A percentile compares a stretch with the other conserved stretches of the same genome.
Conservation (phyloP, 257 asterid genomes). For the Ophiorrhiza pumila region DNA sequence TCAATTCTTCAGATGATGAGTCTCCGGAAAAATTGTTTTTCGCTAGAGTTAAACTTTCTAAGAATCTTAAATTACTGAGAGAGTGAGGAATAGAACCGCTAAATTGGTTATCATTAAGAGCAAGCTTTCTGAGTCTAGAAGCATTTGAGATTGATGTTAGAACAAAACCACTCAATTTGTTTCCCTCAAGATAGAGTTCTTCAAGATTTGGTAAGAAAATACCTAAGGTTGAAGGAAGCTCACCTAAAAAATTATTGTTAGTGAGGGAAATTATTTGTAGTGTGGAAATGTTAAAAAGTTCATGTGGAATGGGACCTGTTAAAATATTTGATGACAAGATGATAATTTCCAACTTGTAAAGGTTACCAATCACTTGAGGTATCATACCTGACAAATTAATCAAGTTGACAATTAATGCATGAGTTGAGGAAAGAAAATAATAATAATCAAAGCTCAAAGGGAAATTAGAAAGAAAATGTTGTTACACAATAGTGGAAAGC, state of each 20-base stretch:
- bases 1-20: no score
- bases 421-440: no score
- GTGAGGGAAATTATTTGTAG: neutral
- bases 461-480: no score
- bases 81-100: neutral
- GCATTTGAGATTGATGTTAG: no score
- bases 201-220: neutral
- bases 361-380: constrained; percentile 30
- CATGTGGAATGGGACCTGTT: constrained; percentile 24
- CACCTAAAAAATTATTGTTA: neutral
- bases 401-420: no score
- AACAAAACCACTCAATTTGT: no score
- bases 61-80: neutral
- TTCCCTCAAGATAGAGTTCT: neutral
- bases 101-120: neutral
- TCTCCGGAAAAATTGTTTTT: neutral
- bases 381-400: constrained; percentile 35
- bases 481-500: no score
- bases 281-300: constrained; percentile 33
- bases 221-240: neutral
- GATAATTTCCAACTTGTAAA: constrained; percentile 11
- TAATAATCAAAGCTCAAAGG: no score
- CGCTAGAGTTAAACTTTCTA: neutral
- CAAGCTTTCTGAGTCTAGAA: neutral
- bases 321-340: neutral